Percentiles rank a stretch among this genome's conserved stretches.
phyloP scores from a whole-genome alignment of 495 filamentous ascomycete species.

The Trichodelitschia bisporula region DNA sequence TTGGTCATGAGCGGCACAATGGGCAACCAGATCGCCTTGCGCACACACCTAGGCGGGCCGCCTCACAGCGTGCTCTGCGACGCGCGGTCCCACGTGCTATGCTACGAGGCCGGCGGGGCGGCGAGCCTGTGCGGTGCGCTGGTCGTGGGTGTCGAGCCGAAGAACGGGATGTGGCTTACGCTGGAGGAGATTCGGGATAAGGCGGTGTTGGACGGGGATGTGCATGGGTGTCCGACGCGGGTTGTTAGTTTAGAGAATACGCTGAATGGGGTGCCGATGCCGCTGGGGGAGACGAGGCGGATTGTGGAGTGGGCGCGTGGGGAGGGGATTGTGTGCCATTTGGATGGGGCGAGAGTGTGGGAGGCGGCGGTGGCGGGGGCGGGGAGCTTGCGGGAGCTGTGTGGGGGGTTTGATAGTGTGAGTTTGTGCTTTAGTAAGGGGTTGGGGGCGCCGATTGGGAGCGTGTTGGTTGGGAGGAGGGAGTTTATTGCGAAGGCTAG shows the following conservation, averaged over 20 bases:
- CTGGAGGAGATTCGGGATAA: constrained; percentile 45
- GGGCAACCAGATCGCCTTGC: constrained; percentile 59
- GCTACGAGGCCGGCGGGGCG: constrained; percentile 50
- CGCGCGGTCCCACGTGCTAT: constrained; percentile 36
- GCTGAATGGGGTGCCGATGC: constrained; percentile 52
- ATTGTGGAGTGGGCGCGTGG: constrained; percentile 47
- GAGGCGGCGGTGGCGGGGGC: constrained; percentile 18
- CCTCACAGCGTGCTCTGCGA: constrained; percentile 51
- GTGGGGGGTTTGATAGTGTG: constrained; percentile 51
- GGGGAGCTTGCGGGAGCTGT: constrained; percentile 34
- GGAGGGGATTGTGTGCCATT: constrained; percentile 45
- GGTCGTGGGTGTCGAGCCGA: constrained; percentile 29
- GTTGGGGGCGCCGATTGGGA: constrained; percentile 70
- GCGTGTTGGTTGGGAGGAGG: constrained; percentile 43
- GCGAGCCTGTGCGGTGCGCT: constrained; percentile 34
- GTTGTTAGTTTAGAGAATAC: constrained; percentile 78
- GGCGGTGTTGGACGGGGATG: constrained; percentile 23
- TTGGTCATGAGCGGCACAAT: constrained; percentile 79
- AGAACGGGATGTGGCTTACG: constrained; percentile 47
- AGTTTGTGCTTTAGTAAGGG: constrained; percentile 77
- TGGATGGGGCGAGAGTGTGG: constrained; percentile 65
- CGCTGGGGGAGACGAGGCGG: constrained; percentile 36
- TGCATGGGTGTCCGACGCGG: constrained; percentile 46
- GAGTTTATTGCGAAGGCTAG: constrained; percentile 44
- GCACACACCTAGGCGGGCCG: constrained; percentile 40